Evolutionary conservation across 805 yeast genomes (phyloP), one percentile per base, ranked within the genome.

Genomic region (Lachancea lanzarotensis): DNA sequence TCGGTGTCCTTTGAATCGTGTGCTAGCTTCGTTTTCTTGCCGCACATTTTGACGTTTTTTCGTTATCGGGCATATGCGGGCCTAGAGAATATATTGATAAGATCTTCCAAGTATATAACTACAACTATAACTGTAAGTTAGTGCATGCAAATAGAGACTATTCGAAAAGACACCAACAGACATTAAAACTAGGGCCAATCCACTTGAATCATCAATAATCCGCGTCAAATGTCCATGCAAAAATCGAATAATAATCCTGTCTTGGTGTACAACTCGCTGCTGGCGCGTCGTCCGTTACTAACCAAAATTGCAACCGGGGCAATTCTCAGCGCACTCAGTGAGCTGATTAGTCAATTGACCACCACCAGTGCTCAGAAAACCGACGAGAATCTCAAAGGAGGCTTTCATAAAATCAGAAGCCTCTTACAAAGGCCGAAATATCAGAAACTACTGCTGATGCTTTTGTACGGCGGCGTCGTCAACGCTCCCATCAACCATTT

Each of bases 401-500:
- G 34, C 3, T 26, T 42, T 16, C 43, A 41, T 20, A 41, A 38
- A 35, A 13, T 52, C 30, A 25, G 1, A 31, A 11, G 13, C 12
- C 31, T 37, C 16, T 35, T 46, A 8, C 40, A 35, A 9, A 46
- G 38, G 35, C 45, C 49, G 27, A 41, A 48, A 42, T 40, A 46
- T 20, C 36, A 38, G 16, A 52, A 50, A 32, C 30, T 52, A 16
- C 39, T 53, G 12, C 30, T 46, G 9, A 53, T 55, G 59, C 42
- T 50, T 19, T 45, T 53, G 39, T 55, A 53, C 37, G 59, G 59
- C 3, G 59, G 55, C 13, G 34, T 47, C 6, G 45, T 55, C 20
- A 55, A 53, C 41, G 55, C 59, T 10, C 55, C 59, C n/a, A 52
- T 55, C 31, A 55, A 52, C 33, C 59, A 55, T 39, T 55, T 40